Percentiles rank a stretch among this genome's conserved stretches.
These are phyloP conservation scores for Pigoraptor vietnamica DNA, from an alignment of 78 protist genomes.

Conservation along the genomic window DNA sequence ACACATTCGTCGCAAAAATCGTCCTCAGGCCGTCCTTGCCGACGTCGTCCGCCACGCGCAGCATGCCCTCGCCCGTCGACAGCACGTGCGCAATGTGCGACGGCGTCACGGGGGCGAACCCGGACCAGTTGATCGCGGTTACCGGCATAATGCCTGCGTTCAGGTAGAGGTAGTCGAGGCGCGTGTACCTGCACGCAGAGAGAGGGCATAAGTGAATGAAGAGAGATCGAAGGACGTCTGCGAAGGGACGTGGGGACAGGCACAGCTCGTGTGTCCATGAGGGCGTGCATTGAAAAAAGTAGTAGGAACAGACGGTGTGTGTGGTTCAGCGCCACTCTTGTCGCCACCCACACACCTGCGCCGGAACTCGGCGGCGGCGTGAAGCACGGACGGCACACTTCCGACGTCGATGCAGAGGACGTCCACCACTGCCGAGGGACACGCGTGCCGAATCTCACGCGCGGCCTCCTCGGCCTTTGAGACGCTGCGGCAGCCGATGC, in stretches of 20 bases:
- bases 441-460: background rate
- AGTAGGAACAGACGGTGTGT: no score
- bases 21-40: background rate
- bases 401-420: conserved; percentile 1
- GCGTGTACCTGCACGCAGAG: background rate
- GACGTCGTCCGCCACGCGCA: background rate
- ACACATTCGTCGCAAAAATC: conserved; percentile 16
- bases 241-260: no score
- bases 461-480: background rate
- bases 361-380: background rate
- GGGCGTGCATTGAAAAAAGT: no score
- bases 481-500: conserved; percentile 8
- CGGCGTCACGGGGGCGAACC: background rate
- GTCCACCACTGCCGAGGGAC: background rate
- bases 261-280: no score
- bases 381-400: background rate
- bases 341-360: background rate
- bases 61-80: background rate
- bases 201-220: background rate
- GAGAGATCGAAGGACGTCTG: background rate
- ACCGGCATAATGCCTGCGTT: conserved; percentile 30
- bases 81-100: background rate
- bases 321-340: no score
- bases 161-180: conserved; percentile 23
- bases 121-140: background rate